Base-by-base conservation (phyloP, 257 asterid genomes). In the Nyctanthes arbortristis region DNA sequence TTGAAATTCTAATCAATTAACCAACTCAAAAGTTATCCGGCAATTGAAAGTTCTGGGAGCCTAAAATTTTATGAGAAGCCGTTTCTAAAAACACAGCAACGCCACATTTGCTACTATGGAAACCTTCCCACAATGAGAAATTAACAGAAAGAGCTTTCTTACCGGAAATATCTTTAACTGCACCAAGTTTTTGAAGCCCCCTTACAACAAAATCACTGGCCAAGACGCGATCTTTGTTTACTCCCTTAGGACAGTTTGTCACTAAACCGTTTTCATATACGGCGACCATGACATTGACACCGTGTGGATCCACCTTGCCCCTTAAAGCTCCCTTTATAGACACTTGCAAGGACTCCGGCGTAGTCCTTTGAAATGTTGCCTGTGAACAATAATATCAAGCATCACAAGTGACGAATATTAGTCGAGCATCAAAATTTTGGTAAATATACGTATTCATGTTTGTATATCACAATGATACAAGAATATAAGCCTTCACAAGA, bases 141-240 rank as follows among this genome's bases (percentile, higher is more conserved):
- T 33, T 77, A 18, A 85, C 79, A 0, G 89, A 61, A 30, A 81
- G 5, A 0, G 82, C 73, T 58, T 89, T 92, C 87, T 79, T 88
- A 9, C 87, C 77, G 3, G 89, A 40, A 10, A 81, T 56, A 52
- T 92, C 96, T 72, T 84, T 88, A 33, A 85, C 82, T 11, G 79
- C 82, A 74, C 95, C 80, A 34, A 89, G 82, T 81, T 89, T 89
- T 5, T 85, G 91, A 4, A 88, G 90, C 63, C 80, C 79, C 49
- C 97, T 73, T 43, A 86, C 95, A 0, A 92, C 93, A 3, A 82
- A 89, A 72, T 89, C 96, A 63, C 89, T 88, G 10, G 93, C 89
- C 27, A 89, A 57, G 35, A 92, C 83, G 0, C 81, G 82, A 63
- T 74, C 96, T 59, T 78, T 79, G 82, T 89, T 92, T 52, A 83